A percentile compares a stretch with the other conserved stretches of the same genome.
Conservation (phyloP, 2,329 filamentous ascomycete genomes). For the Cordyceps militaris region DNA sequence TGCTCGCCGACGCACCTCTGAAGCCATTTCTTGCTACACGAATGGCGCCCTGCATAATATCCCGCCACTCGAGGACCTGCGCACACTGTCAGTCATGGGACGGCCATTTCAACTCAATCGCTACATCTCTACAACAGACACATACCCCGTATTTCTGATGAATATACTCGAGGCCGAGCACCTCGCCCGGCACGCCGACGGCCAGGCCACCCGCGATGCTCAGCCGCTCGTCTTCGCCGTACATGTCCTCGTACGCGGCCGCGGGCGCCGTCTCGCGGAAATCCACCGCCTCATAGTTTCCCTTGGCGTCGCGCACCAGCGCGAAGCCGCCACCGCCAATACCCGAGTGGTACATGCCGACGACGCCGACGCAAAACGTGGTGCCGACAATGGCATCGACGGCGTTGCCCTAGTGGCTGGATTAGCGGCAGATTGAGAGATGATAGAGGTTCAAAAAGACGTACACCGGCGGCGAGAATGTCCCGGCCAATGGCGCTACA, state of each 20-base stretch:
- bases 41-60: conserved; percentile 67
- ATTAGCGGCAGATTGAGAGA: neutral
- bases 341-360: conserved; percentile 72
- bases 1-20: conserved; percentile 26
- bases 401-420: conserved; percentile 54
- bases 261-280: conserved; percentile 84
- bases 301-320: conserved; percentile 64
- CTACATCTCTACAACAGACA: neutral
- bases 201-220: conserved; percentile 69
- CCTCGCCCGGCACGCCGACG: conserved; percentile 63
- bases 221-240: conserved; percentile 56
- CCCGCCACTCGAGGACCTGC: conserved; percentile 57
- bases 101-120: neutral
- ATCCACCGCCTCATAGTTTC: conserved; percentile 80
- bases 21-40: conserved; percentile 69
- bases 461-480: conserved; percentile 46
- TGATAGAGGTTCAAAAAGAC: conserved; percentile 16
- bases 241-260: conserved; percentile 81
- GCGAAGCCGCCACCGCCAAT: conserved; percentile 90
- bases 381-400: conserved; percentile 71
- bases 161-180: conserved; percentile 72
- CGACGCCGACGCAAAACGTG: conserved; percentile 66
- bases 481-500: conserved; percentile 64
- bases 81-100: neutral
- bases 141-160: conserved; percentile 63